Evolutionary conservation across 23 red algal species (phyloP), one percentile per base, ranked within the genome.

Genomic region (Cyanidioschyzon merolae): DNA sequence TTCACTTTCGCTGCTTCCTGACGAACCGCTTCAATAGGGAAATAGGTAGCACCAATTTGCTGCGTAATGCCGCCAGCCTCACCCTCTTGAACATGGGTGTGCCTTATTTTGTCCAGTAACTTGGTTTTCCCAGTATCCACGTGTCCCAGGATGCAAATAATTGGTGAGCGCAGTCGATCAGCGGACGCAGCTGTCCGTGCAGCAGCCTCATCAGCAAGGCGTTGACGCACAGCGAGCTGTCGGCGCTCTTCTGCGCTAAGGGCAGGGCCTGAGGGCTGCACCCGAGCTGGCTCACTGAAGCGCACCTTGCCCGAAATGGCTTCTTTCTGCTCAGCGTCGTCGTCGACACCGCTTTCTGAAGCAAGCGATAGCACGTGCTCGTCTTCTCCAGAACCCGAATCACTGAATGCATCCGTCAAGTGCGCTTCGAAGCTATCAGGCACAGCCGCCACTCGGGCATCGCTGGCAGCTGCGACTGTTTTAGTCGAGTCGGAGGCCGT

Each of bases 51-150:
- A 50, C 94, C 94, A 75, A 98, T 98, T 58, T 98, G 94, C 83
- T 98, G 94, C 30, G 94, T 98, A 59, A 98, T 98, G 3, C 94
- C 94, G 51, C 94, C 94, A 36, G 94, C 94, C 76, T 98, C 94
- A 1, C 84, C 94, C 50, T 98, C 87, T 83, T 98, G 94, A 34
- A 98, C 94, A 57, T 92, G 90, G 37, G 94, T 98, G 1, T 80
- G 78, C 40, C 94, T 79, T 76, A 98, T 98, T 75, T 85, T 83
- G 85, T 98, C 94, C 12, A 98, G 76, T 35, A 98, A 88, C 83
- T 98, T 98, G 1, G 94, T 98, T 77, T 98, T 98, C 29, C 94
- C 94, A 30, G 94, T 98, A 58, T 98, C 94, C 2, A 98, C 94
- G 82, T 98, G 94, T 51, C 94, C 94, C 12, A 98, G 74, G 57